Percentiles rank a stretch among this genome's conserved stretches.
Conservation (phyloP, 1,284 basidiomycete species). For the Moesziomyces sp. region DNA sequence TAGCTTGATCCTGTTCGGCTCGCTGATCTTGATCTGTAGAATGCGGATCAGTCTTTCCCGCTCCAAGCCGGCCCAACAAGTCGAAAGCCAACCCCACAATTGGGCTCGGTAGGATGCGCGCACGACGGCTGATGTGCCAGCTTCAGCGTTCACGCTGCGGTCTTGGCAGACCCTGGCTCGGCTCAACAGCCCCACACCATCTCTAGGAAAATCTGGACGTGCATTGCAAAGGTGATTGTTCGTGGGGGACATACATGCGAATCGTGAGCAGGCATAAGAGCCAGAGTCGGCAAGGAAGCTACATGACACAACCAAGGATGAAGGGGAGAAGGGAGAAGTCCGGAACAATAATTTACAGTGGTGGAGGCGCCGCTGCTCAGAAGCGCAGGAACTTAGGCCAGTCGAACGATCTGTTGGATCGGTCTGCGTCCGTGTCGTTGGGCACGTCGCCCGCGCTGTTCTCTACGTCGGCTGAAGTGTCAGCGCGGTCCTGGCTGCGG, state of each 20-base stretch:
- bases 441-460: slow-evolving; percentile 6
- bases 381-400: slow-evolving; percentile 45
- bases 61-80: neutral
- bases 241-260: neutral
- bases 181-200: too few relatives aligned
- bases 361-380: slow-evolving; percentile 1
- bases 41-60: neutral
- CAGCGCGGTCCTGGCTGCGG: neutral
- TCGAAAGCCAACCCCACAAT: too few relatives aligned
- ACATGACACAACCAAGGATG: neutral
- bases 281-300: too few relatives aligned
- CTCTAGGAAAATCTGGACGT: neutral
- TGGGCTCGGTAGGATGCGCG: too few relatives aligned
- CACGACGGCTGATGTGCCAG: too few relatives aligned
- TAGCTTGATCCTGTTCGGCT: neutral
- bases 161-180: too few relatives aligned
- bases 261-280: too few relatives aligned
- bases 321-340: neutral
- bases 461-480: slow-evolving; percentile 5
- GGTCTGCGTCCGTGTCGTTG: slow-evolving; percentile 1
- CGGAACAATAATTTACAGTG: neutral
- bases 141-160: too few relatives aligned
- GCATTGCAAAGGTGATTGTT: neutral
- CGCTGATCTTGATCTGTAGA: neutral
- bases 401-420: slow-evolving; percentile 23